Base-by-base conservation (phyloP, 225 moss, liverwort and hornwort species). In the Anthoceros angustus region DNA sequence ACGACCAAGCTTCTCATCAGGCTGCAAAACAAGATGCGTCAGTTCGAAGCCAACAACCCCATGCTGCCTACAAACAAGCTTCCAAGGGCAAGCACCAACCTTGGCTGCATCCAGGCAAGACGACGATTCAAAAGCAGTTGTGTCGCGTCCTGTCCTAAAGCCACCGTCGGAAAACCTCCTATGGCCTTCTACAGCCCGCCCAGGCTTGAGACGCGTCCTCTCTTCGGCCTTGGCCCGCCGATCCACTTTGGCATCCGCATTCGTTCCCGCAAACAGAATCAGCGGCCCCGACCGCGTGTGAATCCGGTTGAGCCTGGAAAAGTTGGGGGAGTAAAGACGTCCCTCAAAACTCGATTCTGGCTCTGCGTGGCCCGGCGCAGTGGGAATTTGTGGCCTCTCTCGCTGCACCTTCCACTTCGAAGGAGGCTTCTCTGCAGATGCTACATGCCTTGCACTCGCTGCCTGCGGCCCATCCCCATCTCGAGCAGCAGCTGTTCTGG, bases 261-360 rank as follows among this genome's bases (percentile, higher is more conserved):
- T 55, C 7, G 55, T 18, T 18, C 55, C 55, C 18, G 55, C n/a
- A 55, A 55, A 55, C 8, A 55, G 14, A 23, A 55, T 55, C 8
- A 55, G 55, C 55, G 55, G 55, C n/a, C 55, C 55, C 18, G 55
- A 55, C 8, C 55, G 55, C 23, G 55, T 55, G 18, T 55, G 55
- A 18, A 23, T 20, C 8, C 55, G 55, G 23, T 55, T 55, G n/a
- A 18, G 23, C 55, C 55, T 55, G 18, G 55, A 15, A 1, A 55
- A 20, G 14, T 7, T 9, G n/a, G 55, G 55, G 32, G 32, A 32
- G 4, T 32, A 32, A 0, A 55, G 55, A 9, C 8, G 55, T 0
- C 5, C 14, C 18, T 55, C 55, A 55, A 5, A 23, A 55, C 55
- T 20, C n/a, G 55, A 23, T 7, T 18, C 12, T 7, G 14, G 16